phyloP scores from a whole-genome alignment of 176 grass and related monocot species.

The Tillandsia leiboldiana region DNA sequence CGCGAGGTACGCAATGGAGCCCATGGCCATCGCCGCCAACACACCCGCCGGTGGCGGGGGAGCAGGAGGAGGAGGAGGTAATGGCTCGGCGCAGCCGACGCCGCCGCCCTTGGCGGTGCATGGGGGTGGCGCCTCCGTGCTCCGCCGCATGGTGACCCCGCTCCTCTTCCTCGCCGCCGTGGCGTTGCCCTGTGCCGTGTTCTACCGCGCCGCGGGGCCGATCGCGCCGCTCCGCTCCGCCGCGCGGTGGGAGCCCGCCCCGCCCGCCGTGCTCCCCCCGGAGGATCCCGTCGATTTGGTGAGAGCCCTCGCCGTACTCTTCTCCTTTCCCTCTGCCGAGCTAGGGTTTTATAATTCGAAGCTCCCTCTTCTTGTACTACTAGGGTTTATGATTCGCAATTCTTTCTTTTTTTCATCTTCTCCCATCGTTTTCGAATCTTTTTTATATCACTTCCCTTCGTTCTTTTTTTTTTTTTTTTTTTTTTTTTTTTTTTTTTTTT shows the following conservation, averaged over 20 bases:
- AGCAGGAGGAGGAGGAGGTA: not conserved
- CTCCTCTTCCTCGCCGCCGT: conserved; percentile 30
- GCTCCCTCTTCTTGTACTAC: too few relatives aligned
- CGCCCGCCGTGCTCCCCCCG: not conserved
- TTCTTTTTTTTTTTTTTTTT: too few relatives aligned
- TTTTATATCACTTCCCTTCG: too few relatives aligned
- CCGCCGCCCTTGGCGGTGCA: not conserved
- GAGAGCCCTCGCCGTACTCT: not conserved
- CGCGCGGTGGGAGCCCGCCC: not conserved
- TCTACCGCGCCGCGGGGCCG: conserved; percentile 28
- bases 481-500: too few relatives aligned
- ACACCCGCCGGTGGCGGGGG: too few relatives aligned
- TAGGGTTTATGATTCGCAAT: too few relatives aligned
- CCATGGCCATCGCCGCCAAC: too few relatives aligned
- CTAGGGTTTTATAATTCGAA: not conserved
- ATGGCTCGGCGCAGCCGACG: not conserved
- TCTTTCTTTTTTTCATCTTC: too few relatives aligned
- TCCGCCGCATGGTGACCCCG: conserved; percentile 8
- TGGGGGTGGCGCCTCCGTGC: not conserved
- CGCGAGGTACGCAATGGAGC: not conserved
- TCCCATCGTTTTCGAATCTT: too few relatives aligned
- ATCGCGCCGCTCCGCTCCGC: not conserved
- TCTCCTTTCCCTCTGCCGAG: not conserved
- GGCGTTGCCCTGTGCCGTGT: conserved; percentile 32
- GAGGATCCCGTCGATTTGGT: conserved; percentile 29